Evolutionary conservation across 148 eudicot genomes (phyloP), one percentile per base, ranked within the genome.

Genomic region (Rhododendron griersonianum): DNA sequence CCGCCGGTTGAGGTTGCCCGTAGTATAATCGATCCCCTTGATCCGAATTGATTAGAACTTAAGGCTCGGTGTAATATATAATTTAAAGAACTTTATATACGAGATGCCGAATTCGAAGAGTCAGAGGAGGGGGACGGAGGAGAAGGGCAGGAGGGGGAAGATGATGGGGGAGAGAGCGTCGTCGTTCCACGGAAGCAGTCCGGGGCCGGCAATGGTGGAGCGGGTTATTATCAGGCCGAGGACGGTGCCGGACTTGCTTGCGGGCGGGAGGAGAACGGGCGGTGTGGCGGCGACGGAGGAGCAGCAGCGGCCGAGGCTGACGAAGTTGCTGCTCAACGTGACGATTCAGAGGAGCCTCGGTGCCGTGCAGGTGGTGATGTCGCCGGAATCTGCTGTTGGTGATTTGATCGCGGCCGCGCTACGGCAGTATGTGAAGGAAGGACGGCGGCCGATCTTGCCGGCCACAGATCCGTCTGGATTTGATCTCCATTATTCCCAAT

Each of bases 401-500:
- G 98, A 94, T 23, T 81, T 95, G 87, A 93, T 95, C 15, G 82
- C 83, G 3, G 93, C 92, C 73, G 91, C 92, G 18, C 78, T 94
- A 3, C 83, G 90, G 86, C 95, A 88, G 84, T 94, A 93, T 55
- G 84, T 69, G 2, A 95, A 92, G 86, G 97, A 95, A 91, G 92
- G 89, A 30, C 87, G 97, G 37, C 90, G 94, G 45, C 96, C 96
- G 61, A 71, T 91, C 10, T 61, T 95, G 81, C 21, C 78, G 0
- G 81, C 86, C 1, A 9, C 83, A 1, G 88, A 86, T 44, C 63
- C 90, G 25, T 50, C 88, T 44, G 89, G 85, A 3, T 93, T 91
- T 82, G 94, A 92, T 41, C 97, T 95, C 78, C 98, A 95, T 88
- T 95, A 91, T 79, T 95, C 96, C 0, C 97, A 94, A 82, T 95